These are phyloP conservation scores for Microcos paniculata DNA, from an alignment of 345 rosid species.

Conservation along the genomic window DNA sequence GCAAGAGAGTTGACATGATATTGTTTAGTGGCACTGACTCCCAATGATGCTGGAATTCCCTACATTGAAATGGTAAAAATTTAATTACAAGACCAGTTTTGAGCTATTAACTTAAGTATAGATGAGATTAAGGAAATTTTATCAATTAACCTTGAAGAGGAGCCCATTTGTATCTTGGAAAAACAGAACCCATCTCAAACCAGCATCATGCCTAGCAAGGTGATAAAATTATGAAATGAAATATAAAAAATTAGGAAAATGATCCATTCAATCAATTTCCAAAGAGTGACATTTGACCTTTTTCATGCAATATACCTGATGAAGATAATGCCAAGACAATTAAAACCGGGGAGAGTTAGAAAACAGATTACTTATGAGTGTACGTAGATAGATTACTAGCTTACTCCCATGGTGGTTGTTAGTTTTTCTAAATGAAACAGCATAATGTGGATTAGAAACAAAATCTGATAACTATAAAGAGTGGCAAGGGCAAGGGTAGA, in stretches of 20 bases:
- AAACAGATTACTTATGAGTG: background rate
- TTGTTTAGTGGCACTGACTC: constrained; percentile 81
- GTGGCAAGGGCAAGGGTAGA: background rate
- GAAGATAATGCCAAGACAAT: background rate
- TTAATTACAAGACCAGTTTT: constrained; percentile 9
- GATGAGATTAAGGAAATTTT: background rate
- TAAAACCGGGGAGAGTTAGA: background rate
- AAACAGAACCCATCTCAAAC: constrained; percentile 85
- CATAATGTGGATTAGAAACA: background rate
- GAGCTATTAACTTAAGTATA: background rate
- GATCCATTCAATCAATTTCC: background rate
- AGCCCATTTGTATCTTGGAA: constrained; percentile 99
- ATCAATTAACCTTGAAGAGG: constrained; percentile 73
- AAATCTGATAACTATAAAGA: background rate
- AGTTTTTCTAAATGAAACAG: background rate
- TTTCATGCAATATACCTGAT: background rate
- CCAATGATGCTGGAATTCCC: constrained; percentile 95
- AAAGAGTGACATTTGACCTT: background rate
- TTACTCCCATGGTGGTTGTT: background rate
- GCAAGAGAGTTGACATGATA: constrained; percentile 98
- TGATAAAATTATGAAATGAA: background rate
- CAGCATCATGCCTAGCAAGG: constrained; percentile 64
- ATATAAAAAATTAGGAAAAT: background rate
- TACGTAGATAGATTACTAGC: background rate
- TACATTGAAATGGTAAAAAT: constrained; percentile 21